phyloP scores from a whole-genome alignment of 768 basidiomycete genomes.

The Lanmaoa pseudosensibilis region DNA sequence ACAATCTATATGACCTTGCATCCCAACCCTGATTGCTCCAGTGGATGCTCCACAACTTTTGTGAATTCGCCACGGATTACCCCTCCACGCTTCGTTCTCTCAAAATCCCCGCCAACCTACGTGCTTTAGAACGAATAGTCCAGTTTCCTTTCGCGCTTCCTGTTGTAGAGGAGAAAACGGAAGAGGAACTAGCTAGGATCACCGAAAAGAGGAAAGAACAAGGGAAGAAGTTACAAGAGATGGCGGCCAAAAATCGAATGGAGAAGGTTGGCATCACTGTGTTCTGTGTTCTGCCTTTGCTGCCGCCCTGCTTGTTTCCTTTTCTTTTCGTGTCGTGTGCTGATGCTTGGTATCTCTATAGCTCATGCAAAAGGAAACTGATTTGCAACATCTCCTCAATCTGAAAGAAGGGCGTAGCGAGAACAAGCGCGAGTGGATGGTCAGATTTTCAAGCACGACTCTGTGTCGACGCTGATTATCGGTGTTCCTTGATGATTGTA shows the following conservation, averaged over 20 bases:
- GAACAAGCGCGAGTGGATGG: conserved; percentile 76
- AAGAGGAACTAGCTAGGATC: conserved; percentile 80
- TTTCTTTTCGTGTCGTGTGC: not conserved
- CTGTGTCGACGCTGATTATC: not conserved
- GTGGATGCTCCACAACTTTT: conserved; percentile 92
- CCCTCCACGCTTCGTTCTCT: conserved; percentile 61
- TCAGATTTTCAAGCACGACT: conserved; percentile 30
- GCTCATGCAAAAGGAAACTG: conserved; percentile 75
- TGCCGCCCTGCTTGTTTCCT: too few species aligned
- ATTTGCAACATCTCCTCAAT: conserved; percentile 62
- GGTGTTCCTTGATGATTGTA: conserved; percentile 24
- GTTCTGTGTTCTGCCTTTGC: not conserved
- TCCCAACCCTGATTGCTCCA: conserved; percentile 31
- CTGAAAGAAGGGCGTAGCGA: conserved; percentile 62
- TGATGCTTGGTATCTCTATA: conserved; percentile 27
- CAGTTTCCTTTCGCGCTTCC: conserved; percentile 81
- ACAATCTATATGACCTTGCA: not conserved
- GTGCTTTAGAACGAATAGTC: conserved; percentile 65
- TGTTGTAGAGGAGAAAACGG: conserved; percentile 78
- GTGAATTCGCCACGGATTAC: conserved; percentile 82
- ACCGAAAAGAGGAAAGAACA: conserved; percentile 84
- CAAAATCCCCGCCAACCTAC: conserved; percentile 64
- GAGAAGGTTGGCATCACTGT: conserved; percentile 64
- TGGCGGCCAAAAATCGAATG: conserved; percentile 78
- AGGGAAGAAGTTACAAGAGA: conserved; percentile 85